Evolutionary conservation across 2,329 filamentous ascomycete species (phyloP), one percentile per base, ranked within the genome.

Genomic region (Alternaria sp.): DNA sequence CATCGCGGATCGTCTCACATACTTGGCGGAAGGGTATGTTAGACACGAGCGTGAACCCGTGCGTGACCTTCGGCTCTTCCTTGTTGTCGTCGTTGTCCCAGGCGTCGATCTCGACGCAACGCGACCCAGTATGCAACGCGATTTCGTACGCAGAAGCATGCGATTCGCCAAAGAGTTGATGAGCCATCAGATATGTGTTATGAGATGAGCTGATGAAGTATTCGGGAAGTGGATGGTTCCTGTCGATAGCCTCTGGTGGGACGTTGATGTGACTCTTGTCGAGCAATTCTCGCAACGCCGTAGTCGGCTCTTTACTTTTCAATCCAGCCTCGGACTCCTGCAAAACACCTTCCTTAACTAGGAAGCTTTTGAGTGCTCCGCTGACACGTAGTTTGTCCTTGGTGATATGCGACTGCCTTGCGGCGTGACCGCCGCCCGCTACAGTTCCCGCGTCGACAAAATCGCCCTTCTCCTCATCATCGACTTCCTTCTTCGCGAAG

Each of bases 181-280:
- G 88, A 0, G 89, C 90, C 70, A 89, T 82, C 25, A 92, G 81
- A 70, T 92, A 92, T 0, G 90, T 92, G 77, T 92, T 92, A 80
- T 92, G 90, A 67, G 88, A 90, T 5, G 89, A 91, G 77, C 88
- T 90, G 79, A 92, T 87, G 72, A 89, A 92, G 78, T 92, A 92
- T 67, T 91, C 88, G 2, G 89, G 86, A 21, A 92, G 79, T 1
- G 89, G 86, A 66, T 88, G 82, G 11, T 84, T 86, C 60, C 87
- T 81, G 71, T 90, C 87, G 9, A 85, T 84, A 12, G 89, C 77
- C 57, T 84, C 78, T 3, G 76, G 63, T 0, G 89, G 89, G 1
- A 90, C 86, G 40, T 82, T 73, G 69, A 89, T 84, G 76, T 90
- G 87, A 30, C 86, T 84, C 67, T 83, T 85, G 63, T 85, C 82